Evolutionary conservation across 768 basidiomycete species (phyloP).

Genomic region (Asterophora lycoperdoides): DNA sequence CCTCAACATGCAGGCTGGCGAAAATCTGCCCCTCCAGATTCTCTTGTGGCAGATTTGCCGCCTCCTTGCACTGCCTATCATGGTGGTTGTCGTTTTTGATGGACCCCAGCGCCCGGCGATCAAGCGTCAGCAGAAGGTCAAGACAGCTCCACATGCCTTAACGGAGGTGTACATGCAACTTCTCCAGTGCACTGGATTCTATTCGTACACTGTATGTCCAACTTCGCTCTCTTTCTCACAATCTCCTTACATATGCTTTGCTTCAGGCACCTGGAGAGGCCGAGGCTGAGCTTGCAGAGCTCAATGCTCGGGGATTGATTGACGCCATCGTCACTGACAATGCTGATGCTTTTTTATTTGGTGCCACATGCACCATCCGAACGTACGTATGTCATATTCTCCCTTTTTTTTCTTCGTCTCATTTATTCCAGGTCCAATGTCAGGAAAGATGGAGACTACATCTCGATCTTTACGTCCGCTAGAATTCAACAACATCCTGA

Average conservation of each 20-base stretch:
- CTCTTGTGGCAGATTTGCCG: not conserved
- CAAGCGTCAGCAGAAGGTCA: not conserved
- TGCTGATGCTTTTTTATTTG: not conserved
- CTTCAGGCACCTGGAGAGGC: not conserved
- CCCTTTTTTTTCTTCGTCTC: not conserved
- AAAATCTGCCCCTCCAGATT: not conserved
- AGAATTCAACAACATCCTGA: not conserved
- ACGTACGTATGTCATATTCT: not conserved
- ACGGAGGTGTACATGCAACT: not conserved
- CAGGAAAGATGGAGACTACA: not conserved
- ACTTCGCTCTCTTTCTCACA: too few species aligned
- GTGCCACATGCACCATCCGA: not conserved
- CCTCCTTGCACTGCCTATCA: not conserved
- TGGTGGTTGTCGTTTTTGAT: not conserved
- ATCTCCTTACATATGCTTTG: too few species aligned
- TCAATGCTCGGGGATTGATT: not conserved
- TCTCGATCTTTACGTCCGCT: not conserved
- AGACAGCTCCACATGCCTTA: not conserved
- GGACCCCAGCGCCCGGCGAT: not conserved
- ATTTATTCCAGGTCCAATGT: not conserved
- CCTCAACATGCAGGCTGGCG: slow-evolving; percentile 1
- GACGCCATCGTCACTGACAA: not conserved
- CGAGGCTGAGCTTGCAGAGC: not conserved
- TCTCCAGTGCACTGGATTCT: not conserved
- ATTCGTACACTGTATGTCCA: not conserved